Percentiles rank a stretch among this genome's conserved stretches.
Evolutionary conservation across 169 alveolate species (phyloP).

Genomic region (Plasmodium falciparum): DNA sequence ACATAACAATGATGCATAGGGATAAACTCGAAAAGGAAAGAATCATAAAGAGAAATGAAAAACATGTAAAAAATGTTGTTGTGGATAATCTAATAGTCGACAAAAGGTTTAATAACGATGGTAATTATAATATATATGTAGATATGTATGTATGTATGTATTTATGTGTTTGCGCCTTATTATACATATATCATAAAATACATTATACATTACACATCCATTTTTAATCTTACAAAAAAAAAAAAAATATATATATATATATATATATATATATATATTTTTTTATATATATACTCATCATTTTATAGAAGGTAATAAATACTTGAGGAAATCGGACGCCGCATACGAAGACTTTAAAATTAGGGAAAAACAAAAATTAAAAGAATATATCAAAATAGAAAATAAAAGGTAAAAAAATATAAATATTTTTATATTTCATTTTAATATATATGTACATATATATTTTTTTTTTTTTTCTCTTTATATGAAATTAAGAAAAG

Average conservation of each 20-base stretch:
- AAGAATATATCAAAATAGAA: conserved; percentile 42
- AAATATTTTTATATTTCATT: background rate
- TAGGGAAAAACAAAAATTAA: conserved; percentile 43
- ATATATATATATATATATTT: too few relatives aligned
- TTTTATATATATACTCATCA: background rate
- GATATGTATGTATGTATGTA: background rate
- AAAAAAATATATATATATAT: too few relatives aligned
- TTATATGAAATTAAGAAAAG: conserved; percentile 21
- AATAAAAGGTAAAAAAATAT: conserved; percentile 29
- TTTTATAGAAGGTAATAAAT: conserved; percentile 7
- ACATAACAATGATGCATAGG: conserved; percentile 13
- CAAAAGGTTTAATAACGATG: conserved; percentile 14
- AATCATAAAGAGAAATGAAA: conserved; percentile 63
- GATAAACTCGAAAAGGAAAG: conserved; percentile 61
- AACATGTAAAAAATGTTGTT: conserved; percentile 32
- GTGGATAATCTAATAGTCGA: conserved; percentile 43
- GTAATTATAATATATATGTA: conserved; percentile 21
- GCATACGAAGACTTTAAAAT: conserved; percentile 21
- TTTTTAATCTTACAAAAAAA: too few relatives aligned
- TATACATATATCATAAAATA: background rate
- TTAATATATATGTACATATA: too few relatives aligned
- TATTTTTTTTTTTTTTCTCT: too few relatives aligned
- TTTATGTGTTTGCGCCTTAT: background rate
- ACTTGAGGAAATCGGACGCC: conserved; percentile 46
- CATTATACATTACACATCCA: too few relatives aligned